Base-by-base conservation (phyloP, 164 flowering plant genomes). In the Annona squamosa region DNA sequence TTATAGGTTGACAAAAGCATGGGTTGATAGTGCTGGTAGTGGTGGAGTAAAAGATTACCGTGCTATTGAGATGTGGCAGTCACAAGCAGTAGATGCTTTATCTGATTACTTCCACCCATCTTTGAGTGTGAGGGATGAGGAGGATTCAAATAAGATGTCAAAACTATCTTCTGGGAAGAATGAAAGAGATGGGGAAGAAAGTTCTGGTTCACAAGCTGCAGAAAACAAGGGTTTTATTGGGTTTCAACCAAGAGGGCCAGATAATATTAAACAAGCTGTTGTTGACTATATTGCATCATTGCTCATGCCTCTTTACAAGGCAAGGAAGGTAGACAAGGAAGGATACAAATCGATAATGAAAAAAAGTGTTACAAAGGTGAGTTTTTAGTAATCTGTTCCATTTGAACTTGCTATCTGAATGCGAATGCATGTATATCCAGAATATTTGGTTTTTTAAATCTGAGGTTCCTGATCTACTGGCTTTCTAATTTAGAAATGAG, bases 51-150 rank as follows among this genome's bases (percentile, higher is more conserved):
- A 93, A 77, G 98, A 96, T 77, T 86, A 82, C 79, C 89, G 83
- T 81, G 99, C 91, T 71, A 93, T 93, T 77, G 99, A 96, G 69
- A 91, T 93, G 82, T 95, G 98, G 99, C 98, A 90, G 74, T 88
- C 89, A 66, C 99, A 96, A 83, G 97, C 99, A 19, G 91, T 90
- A 45, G 97, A 94, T 45, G 97, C 91, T 71, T 89, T 82, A 85
- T 75, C 87, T 71, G 87, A 86, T 67, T 90, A 83, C 81, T 86
- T 61, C 72, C 77, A 81, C 74, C 79, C 77, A 13, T 69, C 76
- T 13, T 52, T 78, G 75, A 85, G 81, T 65, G 63, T 84, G 47
- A 85, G 80, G 74, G 97, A 93, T 80, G 99, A 91, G 84, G 98
- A 89, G 74, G 94, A 88, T 73, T 91, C 97, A 66, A 90, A 78